Evolutionary conservation across 257 asterid genomes (phyloP).

Genomic region (Forsythia viridissima): DNA sequence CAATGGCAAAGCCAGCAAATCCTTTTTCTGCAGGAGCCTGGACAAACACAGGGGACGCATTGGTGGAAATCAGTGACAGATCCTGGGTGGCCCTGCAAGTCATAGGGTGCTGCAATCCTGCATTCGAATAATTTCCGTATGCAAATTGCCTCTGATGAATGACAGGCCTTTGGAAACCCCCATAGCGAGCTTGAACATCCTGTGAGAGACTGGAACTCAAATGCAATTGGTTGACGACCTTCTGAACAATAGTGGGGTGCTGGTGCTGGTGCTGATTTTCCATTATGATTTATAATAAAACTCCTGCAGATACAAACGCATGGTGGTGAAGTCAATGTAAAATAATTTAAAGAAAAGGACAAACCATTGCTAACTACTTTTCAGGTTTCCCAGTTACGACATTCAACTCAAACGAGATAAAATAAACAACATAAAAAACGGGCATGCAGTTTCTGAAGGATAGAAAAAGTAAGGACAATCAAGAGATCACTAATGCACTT

Average conservation of each 20-base stretch:
- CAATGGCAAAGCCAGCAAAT: slow-evolving; percentile 14
- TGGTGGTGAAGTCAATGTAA: not conserved
- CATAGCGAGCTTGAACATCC: slow-evolving; percentile 20
- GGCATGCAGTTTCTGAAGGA: not conserved
- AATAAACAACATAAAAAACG: not conserved
- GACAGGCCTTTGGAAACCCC: slow-evolving; percentile 21
- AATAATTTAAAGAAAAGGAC: not conserved
- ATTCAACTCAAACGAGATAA: not conserved
- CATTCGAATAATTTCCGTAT: slow-evolving; percentile 25
- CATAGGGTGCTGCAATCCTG: slow-evolving; percentile 22
- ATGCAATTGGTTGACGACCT: slow-evolving; percentile 26
- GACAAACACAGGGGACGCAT: slow-evolving; percentile 27
- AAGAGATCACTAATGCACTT: not conserved
- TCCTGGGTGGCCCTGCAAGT: slow-evolving; percentile 6
- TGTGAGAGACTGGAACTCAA: slow-evolving; percentile 14
- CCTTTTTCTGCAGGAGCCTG: slow-evolving; percentile 28
- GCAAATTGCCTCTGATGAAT: slow-evolving; percentile 11
- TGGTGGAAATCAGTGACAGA: slow-evolving; percentile 21
- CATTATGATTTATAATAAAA: slow-evolving; percentile 10
- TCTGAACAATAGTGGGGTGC: slow-evolving; percentile 25
- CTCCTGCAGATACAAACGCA: not conserved
- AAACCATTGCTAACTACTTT: not conserved
- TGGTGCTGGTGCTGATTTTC: slow-evolving; percentile 9
- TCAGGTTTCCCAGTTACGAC: not conserved
- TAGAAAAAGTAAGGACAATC: not conserved